Evolutionary conservation across 306 rosid genomes (phyloP).

Genomic region (Sphenostylis stenocarpa): DNA sequence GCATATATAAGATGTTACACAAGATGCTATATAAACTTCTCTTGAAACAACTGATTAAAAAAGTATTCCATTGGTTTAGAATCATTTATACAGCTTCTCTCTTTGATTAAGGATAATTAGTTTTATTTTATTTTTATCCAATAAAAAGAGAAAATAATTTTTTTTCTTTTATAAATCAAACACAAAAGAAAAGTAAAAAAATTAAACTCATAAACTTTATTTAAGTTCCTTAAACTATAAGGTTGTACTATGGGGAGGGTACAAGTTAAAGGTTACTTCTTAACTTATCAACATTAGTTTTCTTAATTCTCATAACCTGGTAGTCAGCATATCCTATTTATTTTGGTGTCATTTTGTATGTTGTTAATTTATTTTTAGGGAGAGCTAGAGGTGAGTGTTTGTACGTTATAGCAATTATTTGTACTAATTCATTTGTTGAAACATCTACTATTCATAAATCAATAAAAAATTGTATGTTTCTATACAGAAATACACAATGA

Average conservation of each 20-base stretch:
- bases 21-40: no score
- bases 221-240: conserved; percentile 8
- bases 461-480: not conserved
- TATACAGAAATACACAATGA: not conserved
- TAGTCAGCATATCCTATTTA: not conserved
- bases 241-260: not conserved
- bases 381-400: not conserved
- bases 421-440: conserved; percentile 25
- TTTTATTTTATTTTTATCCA: no score
- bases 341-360: not conserved
- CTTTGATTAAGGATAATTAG: no score
- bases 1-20: no score
- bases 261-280: not conserved
- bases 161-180: no score
- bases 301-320: not conserved
- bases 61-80: no score
- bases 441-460: conserved; percentile 13
- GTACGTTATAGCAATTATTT: not conserved
- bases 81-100: no score
- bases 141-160: no score
- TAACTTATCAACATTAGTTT: conserved; percentile 4
- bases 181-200: no score
- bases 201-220: not conserved
- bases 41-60: no score
- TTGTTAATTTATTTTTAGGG: not conserved